Conservation (phyloP, 2,329 filamentous ascomycete genomes). For the Curvularia hawaiiensis region DNA sequence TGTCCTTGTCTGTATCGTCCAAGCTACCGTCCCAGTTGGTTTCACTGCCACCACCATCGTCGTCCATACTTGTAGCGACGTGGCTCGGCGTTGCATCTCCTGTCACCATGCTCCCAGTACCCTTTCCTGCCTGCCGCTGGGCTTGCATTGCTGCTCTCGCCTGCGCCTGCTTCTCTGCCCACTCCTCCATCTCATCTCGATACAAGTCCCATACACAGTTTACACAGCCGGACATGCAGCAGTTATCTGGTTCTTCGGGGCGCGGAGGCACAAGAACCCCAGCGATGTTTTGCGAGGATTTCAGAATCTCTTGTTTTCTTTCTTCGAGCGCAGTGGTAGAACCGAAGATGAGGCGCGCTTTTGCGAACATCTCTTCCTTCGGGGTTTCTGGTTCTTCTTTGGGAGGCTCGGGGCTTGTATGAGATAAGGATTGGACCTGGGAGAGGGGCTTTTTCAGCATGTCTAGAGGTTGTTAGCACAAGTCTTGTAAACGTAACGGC, state of each 20-base stretch:
- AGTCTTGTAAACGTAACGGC: neutral
- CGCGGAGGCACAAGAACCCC: slow-evolving; percentile 82
- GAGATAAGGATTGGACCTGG: slow-evolving; percentile 38
- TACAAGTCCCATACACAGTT: slow-evolving; percentile 96
- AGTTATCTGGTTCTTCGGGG: slow-evolving; percentile 93
- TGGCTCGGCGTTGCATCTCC: slow-evolving; percentile 52
- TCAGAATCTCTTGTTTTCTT: slow-evolving; percentile 64
- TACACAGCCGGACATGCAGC: slow-evolving; percentile 98
- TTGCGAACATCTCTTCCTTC: slow-evolving; percentile 61
- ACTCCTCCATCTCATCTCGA: slow-evolving; percentile 90
- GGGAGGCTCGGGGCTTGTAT: slow-evolving; percentile 40
- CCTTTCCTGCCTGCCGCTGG: slow-evolving; percentile 32
- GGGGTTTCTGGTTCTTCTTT: slow-evolving; percentile 51
- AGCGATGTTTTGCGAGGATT: slow-evolving; percentile 69
- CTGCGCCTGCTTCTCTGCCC: slow-evolving; percentile 69
- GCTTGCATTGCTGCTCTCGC: slow-evolving; percentile 62
- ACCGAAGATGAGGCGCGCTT: slow-evolving; percentile 78
- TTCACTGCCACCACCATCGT: slow-evolving; percentile 78
- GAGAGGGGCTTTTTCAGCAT: slow-evolving; percentile 41
- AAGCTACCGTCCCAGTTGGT: slow-evolving; percentile 62
- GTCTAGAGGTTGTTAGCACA: slow-evolving; percentile 40
- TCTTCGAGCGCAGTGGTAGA: slow-evolving; percentile 75
- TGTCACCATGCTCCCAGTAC: slow-evolving; percentile 44
- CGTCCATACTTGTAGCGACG: slow-evolving; percentile 70
- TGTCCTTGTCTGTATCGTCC: slow-evolving; percentile 55